Conservation (phyloP, 2,329 filamentous ascomycete genomes). For the Fusarium sp. region DNA sequence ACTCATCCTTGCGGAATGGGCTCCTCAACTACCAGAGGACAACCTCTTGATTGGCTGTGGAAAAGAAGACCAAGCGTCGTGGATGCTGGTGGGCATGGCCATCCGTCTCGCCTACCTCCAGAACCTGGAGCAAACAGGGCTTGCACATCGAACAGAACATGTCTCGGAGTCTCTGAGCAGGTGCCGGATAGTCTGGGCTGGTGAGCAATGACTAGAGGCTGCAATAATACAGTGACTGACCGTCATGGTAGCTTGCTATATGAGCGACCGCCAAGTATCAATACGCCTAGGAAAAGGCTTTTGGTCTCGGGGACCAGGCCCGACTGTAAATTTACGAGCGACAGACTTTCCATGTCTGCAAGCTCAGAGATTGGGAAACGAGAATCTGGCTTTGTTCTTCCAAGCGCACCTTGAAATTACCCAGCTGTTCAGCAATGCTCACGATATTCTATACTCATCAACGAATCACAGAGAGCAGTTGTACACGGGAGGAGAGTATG, state of each 20-base stretch:
- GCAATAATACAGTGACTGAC: background rate
- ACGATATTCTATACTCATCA: conserved; percentile 78
- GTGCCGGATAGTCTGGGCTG: conserved; percentile 75
- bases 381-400: conserved; percentile 75
- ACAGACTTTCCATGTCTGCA: conserved; percentile 76
- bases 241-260: conserved; percentile 63
- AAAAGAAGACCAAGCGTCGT: conserved; percentile 78
- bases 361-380: conserved; percentile 66
- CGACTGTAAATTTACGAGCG: conserved; percentile 70
- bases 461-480: conserved; percentile 75
- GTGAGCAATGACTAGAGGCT: conserved; percentile 42
- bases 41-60: conserved; percentile 74
- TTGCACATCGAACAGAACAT: conserved; percentile 68
- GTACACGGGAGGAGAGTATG: conserved; percentile 77
- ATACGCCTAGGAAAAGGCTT: conserved; percentile 78
- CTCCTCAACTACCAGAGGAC: conserved; percentile 71
- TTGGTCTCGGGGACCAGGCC: conserved; percentile 77
- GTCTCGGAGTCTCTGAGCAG: conserved; percentile 69
- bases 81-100: conserved; percentile 81
- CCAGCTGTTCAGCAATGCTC: conserved; percentile 77
- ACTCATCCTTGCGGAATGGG: conserved; percentile 78
- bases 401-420: conserved; percentile 78
- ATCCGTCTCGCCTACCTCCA: conserved; percentile 77
- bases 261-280: conserved; percentile 74
- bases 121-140: conserved; percentile 74